Conservation (phyloP, 768 basidiomycete species). For the Tulasnella sp. region DNA sequence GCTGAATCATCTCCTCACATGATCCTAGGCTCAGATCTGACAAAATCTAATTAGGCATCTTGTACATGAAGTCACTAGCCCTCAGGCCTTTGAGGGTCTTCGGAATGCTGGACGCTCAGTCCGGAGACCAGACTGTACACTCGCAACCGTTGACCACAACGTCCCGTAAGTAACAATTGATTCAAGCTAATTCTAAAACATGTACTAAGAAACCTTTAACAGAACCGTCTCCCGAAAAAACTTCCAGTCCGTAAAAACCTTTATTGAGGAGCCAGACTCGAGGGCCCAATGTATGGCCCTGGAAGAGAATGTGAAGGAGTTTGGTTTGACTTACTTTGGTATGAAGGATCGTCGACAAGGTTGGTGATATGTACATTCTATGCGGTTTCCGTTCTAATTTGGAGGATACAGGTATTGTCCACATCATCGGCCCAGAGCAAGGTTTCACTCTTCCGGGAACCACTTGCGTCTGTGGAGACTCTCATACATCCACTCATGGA, state of each 20-base stretch:
- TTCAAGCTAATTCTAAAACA: not conserved
- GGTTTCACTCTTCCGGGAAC: conserved; percentile 78
- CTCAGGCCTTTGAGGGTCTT: conserved; percentile 85
- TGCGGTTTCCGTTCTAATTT: not conserved
- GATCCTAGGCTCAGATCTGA: not conserved
- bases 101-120: conserved; percentile 64
- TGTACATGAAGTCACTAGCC: conserved; percentile 89
- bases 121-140: conserved; percentile 74
- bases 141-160: conserved; percentile 82
- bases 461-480: conserved; percentile 84
- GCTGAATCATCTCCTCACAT: conserved; percentile 9
- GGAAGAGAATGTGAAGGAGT: conserved; percentile 83
- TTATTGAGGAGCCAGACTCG: conserved; percentile 76
- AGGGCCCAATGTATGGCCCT: conserved; percentile 71
- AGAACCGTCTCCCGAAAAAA: conserved; percentile 65
- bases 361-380: conserved; percentile 21
- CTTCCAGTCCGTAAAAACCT: conserved; percentile 54
- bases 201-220: not conserved
- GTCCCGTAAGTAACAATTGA: conserved; percentile 47
- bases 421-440: conserved; percentile 88
- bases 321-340: conserved; percentile 85
- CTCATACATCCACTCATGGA: conserved; percentile 87
- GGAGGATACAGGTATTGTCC: conserved; percentile 50
- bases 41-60: conserved; percentile 32
- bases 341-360: conserved; percentile 83